phyloP scores from a whole-genome alignment of 768 basidiomycete genomes.

The Tricholoma bakamatsutake region DNA sequence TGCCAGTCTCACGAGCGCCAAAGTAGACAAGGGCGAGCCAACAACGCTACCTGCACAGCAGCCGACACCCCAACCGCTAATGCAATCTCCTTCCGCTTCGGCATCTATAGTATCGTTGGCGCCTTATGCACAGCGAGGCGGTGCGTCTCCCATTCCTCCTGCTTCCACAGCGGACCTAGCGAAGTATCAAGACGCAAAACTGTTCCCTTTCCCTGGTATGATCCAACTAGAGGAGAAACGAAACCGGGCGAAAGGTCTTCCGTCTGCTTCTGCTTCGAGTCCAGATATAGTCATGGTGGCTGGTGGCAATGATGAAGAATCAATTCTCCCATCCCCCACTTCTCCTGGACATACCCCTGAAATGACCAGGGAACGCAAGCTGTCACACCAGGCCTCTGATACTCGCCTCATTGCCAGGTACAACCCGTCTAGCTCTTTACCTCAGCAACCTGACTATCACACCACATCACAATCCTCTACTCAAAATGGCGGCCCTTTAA shows the following conservation, averaged over 20 bases:
- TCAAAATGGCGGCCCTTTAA: slow-evolving; percentile 30
- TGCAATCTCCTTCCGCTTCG: slow-evolving; percentile 62
- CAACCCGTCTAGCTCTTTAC: slow-evolving; percentile 37
- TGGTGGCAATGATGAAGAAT: slow-evolving; percentile 44
- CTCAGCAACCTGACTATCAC: slow-evolving; percentile 47
- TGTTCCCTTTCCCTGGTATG: slow-evolving; percentile 89
- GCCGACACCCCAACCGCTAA: slow-evolving; percentile 36
- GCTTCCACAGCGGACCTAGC: slow-evolving; percentile 63
- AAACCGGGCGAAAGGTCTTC: slow-evolving; percentile 48
- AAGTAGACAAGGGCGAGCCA: slow-evolving; percentile 47
- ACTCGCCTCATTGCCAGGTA: slow-evolving; percentile 55
- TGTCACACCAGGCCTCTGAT: slow-evolving; percentile 68
- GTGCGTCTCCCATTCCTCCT: slow-evolving; percentile 74
- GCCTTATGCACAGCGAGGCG: slow-evolving; percentile 49
- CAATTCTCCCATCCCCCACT: slow-evolving; percentile 33
- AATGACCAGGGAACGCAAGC: slow-evolving; percentile 48
- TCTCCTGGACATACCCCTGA: slow-evolving; percentile 52
- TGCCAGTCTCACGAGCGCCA: slow-evolving; percentile 58
- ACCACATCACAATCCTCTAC: slow-evolving; percentile 33
- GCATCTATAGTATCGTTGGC: slow-evolving; percentile 63
- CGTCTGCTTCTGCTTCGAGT: slow-evolving; percentile 37
- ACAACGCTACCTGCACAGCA: slow-evolving; percentile 27
- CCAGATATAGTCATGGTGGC: slow-evolving; percentile 39
- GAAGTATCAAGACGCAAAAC: slow-evolving; percentile 73
- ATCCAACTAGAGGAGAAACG: slow-evolving; percentile 71